Percentiles rank a stretch among this genome's conserved stretches.
Evolutionary conservation across 2,329 filamentous ascomycete species (phyloP).

Genomic region (Fusarium zealandicum): DNA sequence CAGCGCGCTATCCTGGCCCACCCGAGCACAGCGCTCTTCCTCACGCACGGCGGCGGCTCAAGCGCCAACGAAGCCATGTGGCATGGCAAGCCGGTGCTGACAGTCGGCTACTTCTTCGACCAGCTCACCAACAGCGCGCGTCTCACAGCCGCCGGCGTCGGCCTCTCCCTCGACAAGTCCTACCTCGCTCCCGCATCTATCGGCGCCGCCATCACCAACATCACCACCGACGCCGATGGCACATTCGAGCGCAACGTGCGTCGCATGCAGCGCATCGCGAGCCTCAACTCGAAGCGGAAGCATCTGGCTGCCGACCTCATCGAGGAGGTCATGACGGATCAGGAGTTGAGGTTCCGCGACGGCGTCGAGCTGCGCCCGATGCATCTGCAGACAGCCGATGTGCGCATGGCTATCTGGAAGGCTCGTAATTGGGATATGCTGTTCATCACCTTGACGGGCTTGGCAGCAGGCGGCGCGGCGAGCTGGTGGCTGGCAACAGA

Average conservation of each 20-base stretch:
- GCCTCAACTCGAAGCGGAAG: slow-evolving; percentile 47
- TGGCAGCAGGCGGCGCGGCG: slow-evolving; percentile 11
- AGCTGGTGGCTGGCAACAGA: slow-evolving; percentile 33
- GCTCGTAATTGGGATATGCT: slow-evolving; percentile 51
- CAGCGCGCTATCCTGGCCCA: slow-evolving; percentile 52
- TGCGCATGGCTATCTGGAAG: slow-evolving; percentile 50
- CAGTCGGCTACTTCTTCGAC: slow-evolving; percentile 51
- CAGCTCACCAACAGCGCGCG: slow-evolving; percentile 50
- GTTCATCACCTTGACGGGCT: slow-evolving; percentile 27
- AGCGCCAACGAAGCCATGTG: slow-evolving; percentile 52
- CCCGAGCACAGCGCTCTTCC: slow-evolving; percentile 44
- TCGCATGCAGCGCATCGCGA: slow-evolving; percentile 50
- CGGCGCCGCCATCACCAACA: slow-evolving; percentile 35
- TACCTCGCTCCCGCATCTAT: slow-evolving; percentile 46
- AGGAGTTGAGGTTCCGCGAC: slow-evolving; percentile 35
- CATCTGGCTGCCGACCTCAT: slow-evolving; percentile 50
- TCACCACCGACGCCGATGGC: slow-evolving; percentile 44
- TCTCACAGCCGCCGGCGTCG: slow-evolving; percentile 46
- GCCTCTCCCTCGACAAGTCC: slow-evolving; percentile 48
- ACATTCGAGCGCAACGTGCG: slow-evolving; percentile 43
- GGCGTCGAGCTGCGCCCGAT: slow-evolving; percentile 43
- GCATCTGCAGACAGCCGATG: slow-evolving; percentile 54
- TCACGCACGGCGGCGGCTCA: slow-evolving; percentile 52
- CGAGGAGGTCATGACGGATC: slow-evolving; percentile 52
- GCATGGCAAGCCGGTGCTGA: slow-evolving; percentile 48